These are phyloP conservation scores for Phytophthora agathidicida DNA, from an alignment of 352 stramenopile genomes.

Conservation along the genomic window DNA sequence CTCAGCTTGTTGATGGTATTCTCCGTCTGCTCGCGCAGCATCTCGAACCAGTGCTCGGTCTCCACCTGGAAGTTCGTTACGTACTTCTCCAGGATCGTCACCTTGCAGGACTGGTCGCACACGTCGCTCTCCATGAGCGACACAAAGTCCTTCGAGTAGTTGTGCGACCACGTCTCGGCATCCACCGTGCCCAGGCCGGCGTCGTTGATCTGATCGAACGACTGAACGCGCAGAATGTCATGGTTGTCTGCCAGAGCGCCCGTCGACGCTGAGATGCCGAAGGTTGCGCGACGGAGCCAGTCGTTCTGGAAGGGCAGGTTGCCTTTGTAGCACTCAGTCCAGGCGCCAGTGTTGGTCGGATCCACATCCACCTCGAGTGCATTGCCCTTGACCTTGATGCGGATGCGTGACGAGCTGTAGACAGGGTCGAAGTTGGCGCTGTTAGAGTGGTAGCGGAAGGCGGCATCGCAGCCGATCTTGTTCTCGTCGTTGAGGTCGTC, in stretches of 20 bases:
- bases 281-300: constrained; percentile 65
- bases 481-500: constrained; percentile 72
- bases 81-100: constrained; percentile 82
- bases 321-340: constrained; percentile 71
- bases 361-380: constrained; percentile 70
- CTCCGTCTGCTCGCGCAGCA: constrained; percentile 77
- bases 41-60: constrained; percentile 86
- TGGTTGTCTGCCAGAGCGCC: constrained; percentile 85
- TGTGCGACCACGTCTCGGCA: constrained; percentile 78
- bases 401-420: constrained; percentile 71
- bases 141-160: constrained; percentile 86
- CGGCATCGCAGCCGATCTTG: constrained; percentile 78
- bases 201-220: constrained; percentile 70
- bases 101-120: constrained; percentile 85
- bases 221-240: constrained; percentile 71
- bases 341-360: constrained; percentile 53
- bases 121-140: constrained; percentile 57
- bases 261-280: constrained; percentile 80
- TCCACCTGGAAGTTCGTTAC: constrained; percentile 84
- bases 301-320: constrained; percentile 67
- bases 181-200: constrained; percentile 60
- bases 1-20: constrained; percentile 80
- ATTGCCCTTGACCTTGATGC: constrained; percentile 65
- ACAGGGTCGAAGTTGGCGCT: constrained; percentile 75
- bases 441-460: constrained; percentile 78